Base-by-base conservation (phyloP, 2,329 filamentous ascomycete species). In the Domatiomyces globalis region DNA sequence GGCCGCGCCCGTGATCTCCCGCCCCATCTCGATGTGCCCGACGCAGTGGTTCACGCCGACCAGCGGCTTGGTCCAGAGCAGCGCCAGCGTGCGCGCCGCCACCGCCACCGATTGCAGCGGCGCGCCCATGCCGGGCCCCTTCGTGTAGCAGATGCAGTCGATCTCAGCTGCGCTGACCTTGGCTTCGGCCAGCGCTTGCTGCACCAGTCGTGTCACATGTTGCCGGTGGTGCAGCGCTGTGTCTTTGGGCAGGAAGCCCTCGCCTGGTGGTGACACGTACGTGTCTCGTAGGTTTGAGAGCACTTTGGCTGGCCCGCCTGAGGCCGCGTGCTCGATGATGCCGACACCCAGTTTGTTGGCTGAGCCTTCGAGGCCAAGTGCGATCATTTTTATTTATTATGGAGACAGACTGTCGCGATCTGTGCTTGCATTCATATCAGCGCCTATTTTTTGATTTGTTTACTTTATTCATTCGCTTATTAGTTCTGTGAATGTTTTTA, bases 1-100 rank as follows among this genome's bases (percentile, higher is more conserved):
- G 20, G 78, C 72, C 15, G 92, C 88, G 53, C 87, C 85, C 4
- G 92, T 96, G 65, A 98, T 95, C 54, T 85, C 78, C 48, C 92
- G 79, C 29, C 92, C 92, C 92, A 98, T 98, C 72, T 98, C 92
- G 63, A 98, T 96, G 69, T 98, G 92, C 44, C 92, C 92, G 46
- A 98, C 86, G 68, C 92, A 98, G 70, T 98, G 92, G 70, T 98
- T 98, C 22, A 98, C 92, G 20, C 88, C 90, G 2, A 98, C 83
- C 39, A 98, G 74, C n/a, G 85, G 81, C 68, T 87, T 87, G 49
- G 73, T 76, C 92, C 92, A 98, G 15, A 98, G 76, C 53, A 95
- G 71, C 43, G 80, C 76, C 29, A 96, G 72, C 56, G 85, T 87
- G 54, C 92, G 79, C 18, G 89, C 92, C 1, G 83, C 89, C 36